phyloP scores from a whole-genome alignment of 805 yeast species.

The Metschnikowia borealis region DNA sequence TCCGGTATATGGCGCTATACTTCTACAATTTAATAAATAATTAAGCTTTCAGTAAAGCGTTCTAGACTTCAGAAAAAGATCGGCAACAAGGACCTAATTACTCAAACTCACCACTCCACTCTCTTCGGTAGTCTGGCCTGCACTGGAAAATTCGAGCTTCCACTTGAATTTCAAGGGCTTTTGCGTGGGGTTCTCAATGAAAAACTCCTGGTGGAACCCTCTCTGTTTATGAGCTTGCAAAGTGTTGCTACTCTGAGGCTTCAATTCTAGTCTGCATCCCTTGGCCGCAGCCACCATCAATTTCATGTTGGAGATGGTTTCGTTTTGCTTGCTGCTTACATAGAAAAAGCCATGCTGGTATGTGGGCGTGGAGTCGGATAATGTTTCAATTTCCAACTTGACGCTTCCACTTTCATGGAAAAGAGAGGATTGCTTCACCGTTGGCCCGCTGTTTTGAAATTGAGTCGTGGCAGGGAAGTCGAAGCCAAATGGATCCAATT shows the following conservation, averaged over 20 bases:
- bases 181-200: slow-evolving; percentile 29
- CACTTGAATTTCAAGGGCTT: slow-evolving; percentile 64
- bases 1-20: neutral
- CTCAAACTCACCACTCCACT: slow-evolving; percentile 12
- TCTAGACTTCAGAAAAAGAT: neutral
- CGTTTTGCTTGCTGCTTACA: slow-evolving; percentile 48
- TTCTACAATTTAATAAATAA: neutral
- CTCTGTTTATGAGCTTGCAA: slow-evolving; percentile 46
- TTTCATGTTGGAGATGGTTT: slow-evolving; percentile 47
- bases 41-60: neutral
- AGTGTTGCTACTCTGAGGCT: slow-evolving; percentile 56
- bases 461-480: slow-evolving; percentile 40
- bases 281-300: slow-evolving; percentile 72
- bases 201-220: slow-evolving; percentile 52
- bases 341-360: slow-evolving; percentile 38
- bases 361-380: slow-evolving; percentile 30
- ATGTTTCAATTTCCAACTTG: slow-evolving; percentile 45
- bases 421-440: slow-evolving; percentile 12
- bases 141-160: slow-evolving; percentile 55
- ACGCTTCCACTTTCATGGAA: slow-evolving; percentile 46
- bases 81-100: slow-evolving; percentile 2
- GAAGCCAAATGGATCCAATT: slow-evolving; percentile 40
- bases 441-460: slow-evolving; percentile 15
- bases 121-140: slow-evolving; percentile 10
- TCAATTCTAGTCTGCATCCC: slow-evolving; percentile 50